Evolutionary conservation across 129 eudicot genomes (phyloP), one percentile per base, ranked within the genome.

Genomic region (Arctium lappa): DNA sequence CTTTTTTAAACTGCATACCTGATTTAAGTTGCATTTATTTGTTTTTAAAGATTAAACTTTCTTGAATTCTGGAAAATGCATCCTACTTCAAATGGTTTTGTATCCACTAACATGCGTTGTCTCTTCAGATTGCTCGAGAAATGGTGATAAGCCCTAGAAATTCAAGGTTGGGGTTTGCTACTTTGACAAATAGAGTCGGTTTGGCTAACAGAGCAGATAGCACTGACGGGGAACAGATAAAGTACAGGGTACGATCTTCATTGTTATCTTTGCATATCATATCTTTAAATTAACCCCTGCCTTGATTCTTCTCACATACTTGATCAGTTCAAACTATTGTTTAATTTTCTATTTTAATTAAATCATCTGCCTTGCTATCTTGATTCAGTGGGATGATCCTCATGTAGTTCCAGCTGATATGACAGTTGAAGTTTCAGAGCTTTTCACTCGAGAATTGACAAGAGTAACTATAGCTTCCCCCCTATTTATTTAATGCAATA

Each of bases 111-210:
- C 86, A 29, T 56, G 69, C 63, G 73, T 48, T 33, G 11, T 82
- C 62, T 80, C 78, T 27, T 81, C 87, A 95, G 99, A 88, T 95
- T 79, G 97, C 99, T 81, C 89, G 99, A 82, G 99, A 95, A 78
- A 90, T 95, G 97, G 99, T 95, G 80, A 93, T 95, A 60, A 93
- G 99, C 92, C 99, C 97, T 66, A 88, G 91, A 84, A 95, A 95
- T 85, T 76, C 92, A 81, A 91, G 92, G 80, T 80, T 95, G 80
- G 99, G 94, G 83, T 93, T 87, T 79, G 89, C 95, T 78, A 86
- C 92, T 44, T 88, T 95, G 93, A 95, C 99, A 4, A 95, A 84
- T 81, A 91, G 91, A 84, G 77, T 90, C 48, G 97, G 94, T 69
- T 75, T 91, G 79, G 73, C 68, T 78, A 93, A 92, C 78, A 89